A percentile compares a stretch with the other conserved stretches of the same genome.
phyloP scores from a whole-genome alignment of 768 basidiomycete species.

The Paxillus rubicundulus region DNA sequence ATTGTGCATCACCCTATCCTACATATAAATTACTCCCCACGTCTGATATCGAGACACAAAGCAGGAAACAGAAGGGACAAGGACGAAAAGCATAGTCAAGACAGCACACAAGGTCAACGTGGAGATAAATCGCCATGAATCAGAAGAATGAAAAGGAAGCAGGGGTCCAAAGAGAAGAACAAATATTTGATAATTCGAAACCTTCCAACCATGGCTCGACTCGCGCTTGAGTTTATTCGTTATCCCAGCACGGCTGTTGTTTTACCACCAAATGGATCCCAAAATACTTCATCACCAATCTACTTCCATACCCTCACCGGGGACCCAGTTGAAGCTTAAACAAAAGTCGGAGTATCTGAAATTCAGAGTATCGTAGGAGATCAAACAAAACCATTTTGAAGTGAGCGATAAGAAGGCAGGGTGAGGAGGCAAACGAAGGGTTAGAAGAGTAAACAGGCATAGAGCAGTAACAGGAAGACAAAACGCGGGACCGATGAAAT shows the following conservation, averaged over 20 bases:
- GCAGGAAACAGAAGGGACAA: conserved; percentile 1
- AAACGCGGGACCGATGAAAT: conserved; percentile 2
- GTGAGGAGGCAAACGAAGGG: neutral
- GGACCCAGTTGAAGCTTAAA: conserved; percentile 34
- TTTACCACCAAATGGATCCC: conserved; percentile 34
- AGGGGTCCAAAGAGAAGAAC: neutral
- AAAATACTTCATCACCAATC: conserved; percentile 11
- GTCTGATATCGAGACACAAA: conserved; percentile 2
- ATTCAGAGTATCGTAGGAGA: conserved; percentile 18
- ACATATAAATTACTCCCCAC: conserved; percentile 2
- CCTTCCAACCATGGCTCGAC: conserved; percentile 1
- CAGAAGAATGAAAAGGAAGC: neutral
- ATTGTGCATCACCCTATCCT: conserved; percentile 2
- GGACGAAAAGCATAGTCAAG: conserved; percentile 2
- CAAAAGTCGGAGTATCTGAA: conserved; percentile 19
- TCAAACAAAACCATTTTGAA: conserved; percentile 27
- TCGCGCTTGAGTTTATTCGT: conserved; percentile 24
- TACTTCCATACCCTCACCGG: conserved; percentile 6
- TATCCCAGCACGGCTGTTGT: conserved; percentile 19
- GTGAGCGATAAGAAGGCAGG: conserved; percentile 3
- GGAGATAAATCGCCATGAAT: neutral
- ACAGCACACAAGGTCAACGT: neutral
- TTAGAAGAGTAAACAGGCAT: conserved; percentile 6
- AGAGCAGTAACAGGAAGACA: conserved; percentile 11
- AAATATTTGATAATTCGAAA: neutral